A percentile compares a stretch with the other conserved stretches of the same genome.
Evolutionary conservation across 192 early-diverging fungal species (phyloP).

Genomic region (Diversispora epigaea): DNA sequence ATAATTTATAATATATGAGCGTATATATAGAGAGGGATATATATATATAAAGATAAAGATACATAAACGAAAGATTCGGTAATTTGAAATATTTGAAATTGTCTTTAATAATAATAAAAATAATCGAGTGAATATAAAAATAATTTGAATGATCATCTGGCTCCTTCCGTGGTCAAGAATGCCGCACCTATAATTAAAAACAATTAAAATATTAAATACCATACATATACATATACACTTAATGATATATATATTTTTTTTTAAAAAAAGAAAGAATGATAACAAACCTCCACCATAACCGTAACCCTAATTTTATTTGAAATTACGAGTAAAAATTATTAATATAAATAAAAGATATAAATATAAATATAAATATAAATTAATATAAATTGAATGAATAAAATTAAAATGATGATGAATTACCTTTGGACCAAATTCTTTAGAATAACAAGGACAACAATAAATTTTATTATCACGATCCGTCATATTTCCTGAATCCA

Average conservation of each 20-base stretch:
- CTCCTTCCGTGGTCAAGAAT: slow-evolving; percentile 33
- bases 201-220: not conserved
- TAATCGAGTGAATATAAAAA: not conserved
- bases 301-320: slow-evolving; percentile 8
- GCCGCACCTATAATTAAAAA: slow-evolving; percentile 10
- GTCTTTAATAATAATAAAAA: no score
- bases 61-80: no score
- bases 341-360: not conserved
- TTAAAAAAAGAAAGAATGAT: not conserved
- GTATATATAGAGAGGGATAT: no score
- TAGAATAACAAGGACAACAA: slow-evolving; percentile 55
- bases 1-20: no score
- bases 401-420: not conserved
- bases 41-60: no score
- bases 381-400: not conserved
- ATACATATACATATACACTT: not conserved
- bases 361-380: not conserved
- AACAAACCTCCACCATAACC: slow-evolving; percentile 30
- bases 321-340: not conserved
- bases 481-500: slow-evolving; percentile 59
- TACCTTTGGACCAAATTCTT: slow-evolving; percentile 53
- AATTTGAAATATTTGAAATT: no score
- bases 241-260: not conserved
- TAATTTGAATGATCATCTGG: slow-evolving; percentile 8
- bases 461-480: slow-evolving; percentile 51